Evolutionary conservation across 2,329 filamentous ascomycete genomes (phyloP).

Genomic region (Fusarium proliferatum): DNA sequence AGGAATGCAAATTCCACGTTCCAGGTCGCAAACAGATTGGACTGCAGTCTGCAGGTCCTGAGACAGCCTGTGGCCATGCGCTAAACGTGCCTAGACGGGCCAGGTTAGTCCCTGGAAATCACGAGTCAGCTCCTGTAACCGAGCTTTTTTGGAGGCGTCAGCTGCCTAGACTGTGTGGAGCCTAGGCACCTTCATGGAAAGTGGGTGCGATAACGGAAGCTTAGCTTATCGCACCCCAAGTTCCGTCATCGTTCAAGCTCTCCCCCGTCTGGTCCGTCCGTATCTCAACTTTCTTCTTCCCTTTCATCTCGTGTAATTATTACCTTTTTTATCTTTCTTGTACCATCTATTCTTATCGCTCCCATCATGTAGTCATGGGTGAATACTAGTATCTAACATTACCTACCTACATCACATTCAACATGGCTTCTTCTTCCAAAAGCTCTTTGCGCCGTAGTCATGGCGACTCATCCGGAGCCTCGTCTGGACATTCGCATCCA

Average conservation of each 20-base stretch:
- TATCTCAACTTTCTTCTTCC: slow-evolving; percentile 13
- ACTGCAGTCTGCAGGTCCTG: neutral
- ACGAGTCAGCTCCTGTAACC: slow-evolving; percentile 26
- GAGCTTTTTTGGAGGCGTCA: slow-evolving; percentile 20
- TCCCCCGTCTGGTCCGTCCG: neutral
- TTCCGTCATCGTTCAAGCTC: slow-evolving; percentile 40
- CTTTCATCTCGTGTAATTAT: slow-evolving; percentile 9
- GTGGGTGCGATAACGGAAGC: slow-evolving; percentile 38
- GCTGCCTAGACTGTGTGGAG: slow-evolving; percentile 25
- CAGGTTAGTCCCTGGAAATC: slow-evolving; percentile 12
- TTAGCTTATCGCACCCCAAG: slow-evolving; percentile 32
- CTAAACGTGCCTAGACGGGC: slow-evolving; percentile 8
- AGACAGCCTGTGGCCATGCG: slow-evolving; percentile 1
- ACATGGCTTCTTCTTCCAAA: slow-evolving; percentile 50
- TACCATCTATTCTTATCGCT: slow-evolving; percentile 1
- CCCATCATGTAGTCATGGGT: slow-evolving; percentile 42
- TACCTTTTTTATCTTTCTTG: neutral
- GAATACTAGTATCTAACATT: slow-evolving; percentile 4
- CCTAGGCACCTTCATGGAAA: neutral
- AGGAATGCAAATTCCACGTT: slow-evolving; percentile 13
- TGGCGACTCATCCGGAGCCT: slow-evolving; percentile 50
- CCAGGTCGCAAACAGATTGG: neutral
- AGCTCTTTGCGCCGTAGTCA: slow-evolving; percentile 52
- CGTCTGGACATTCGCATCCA: slow-evolving; percentile 47
- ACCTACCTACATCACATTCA: slow-evolving; percentile 4